Conservation (phyloP, 352 stramenopile species). For the Phytophthora hybrid region DNA sequence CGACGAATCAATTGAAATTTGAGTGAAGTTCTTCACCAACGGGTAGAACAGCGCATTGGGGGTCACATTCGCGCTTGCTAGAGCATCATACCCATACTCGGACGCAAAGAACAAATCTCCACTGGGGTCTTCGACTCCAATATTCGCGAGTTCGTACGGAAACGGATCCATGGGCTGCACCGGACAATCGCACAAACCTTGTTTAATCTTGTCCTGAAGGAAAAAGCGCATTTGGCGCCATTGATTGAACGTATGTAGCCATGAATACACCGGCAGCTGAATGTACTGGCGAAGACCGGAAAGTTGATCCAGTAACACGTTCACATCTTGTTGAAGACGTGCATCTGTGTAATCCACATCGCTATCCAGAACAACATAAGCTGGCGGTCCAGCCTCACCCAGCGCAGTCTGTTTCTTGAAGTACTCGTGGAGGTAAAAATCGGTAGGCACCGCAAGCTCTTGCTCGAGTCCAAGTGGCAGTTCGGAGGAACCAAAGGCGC, state of each 20-base stretch:
- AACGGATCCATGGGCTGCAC: slow-evolving; percentile 83
- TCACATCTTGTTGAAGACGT: slow-evolving; percentile 58
- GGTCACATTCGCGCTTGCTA: slow-evolving; percentile 49
- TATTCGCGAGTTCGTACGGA: slow-evolving; percentile 67
- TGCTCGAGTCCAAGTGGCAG: slow-evolving; percentile 89
- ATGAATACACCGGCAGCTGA: slow-evolving; percentile 87
- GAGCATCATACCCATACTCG: slow-evolving; percentile 22
- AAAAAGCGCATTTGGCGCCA: slow-evolving; percentile 89
- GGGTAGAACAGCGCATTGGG: slow-evolving; percentile 80
- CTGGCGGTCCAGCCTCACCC: slow-evolving; percentile 85
- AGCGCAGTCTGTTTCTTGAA: slow-evolving; percentile 88
- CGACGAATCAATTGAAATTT: slow-evolving; percentile 88
- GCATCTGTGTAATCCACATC: slow-evolving; percentile 78
- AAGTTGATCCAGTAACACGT: slow-evolving; percentile 76
- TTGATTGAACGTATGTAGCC: slow-evolving; percentile 90
- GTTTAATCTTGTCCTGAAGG: slow-evolving; percentile 74
- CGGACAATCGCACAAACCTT: slow-evolving; percentile 72
- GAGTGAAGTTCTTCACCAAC: slow-evolving; percentile 86
- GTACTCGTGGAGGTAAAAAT: slow-evolving; percentile 92
- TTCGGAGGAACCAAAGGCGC: slow-evolving; percentile 62
- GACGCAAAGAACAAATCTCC: slow-evolving; percentile 9
- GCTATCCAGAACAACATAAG: slow-evolving; percentile 83
- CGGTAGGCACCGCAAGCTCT: slow-evolving; percentile 85
- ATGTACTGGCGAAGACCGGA: slow-evolving; percentile 82
- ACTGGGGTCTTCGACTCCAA: slow-evolving; percentile 20